Evolutionary conservation across 164 flowering plant species (phyloP), one percentile per base, ranked within the genome.

Genomic region (Tinospora cordifolia): DNA sequence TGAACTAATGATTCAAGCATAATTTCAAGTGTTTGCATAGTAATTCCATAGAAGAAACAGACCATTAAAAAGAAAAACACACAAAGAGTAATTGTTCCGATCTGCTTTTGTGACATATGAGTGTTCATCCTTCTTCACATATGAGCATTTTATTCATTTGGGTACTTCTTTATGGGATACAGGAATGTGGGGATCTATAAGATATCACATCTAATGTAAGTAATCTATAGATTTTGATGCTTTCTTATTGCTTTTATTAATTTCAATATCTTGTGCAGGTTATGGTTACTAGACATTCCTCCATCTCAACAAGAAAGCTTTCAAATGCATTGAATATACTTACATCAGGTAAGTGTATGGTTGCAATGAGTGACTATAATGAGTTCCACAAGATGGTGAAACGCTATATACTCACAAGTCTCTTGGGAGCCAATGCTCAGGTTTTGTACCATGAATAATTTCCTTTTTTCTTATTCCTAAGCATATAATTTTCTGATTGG

Each of bases 291-390:
- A 87, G 85, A 75, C 87, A 67, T 76, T 73, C 89, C 21, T 92
- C 97, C 44, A 92, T 95, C 69, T 91, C 96, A 25, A 85, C 93
- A 2, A 83, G 97, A 75, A 92, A 91, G 80, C 84, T 95, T 67
- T 84, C 97, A 27, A 87, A 83, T 19, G 96, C 98, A 11, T 72
- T 92, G 67, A 82, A 65, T 70, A 75, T 87, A 62, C 90, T 95
- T 59, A 89, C 96, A 24, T 40, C 21, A 39, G 79, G 90, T 72
- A 92, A 92, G 65, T 73, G 79, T 66, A 88, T 94, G 87, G 97
- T 94, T 71, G 98, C 97, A n/a, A 87, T 75, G 36, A 90, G 99
- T 81, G 98, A 95, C 79, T 91, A 92, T 64, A 68, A 84, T 38
- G 96, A 90, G 21, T 91, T 88, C 76, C 91, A 95, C 82, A 91